These are phyloP conservation scores for Vanderwaltozyma yarrowii DNA, from an alignment of 805 yeast genomes.

Conservation along the genomic window DNA sequence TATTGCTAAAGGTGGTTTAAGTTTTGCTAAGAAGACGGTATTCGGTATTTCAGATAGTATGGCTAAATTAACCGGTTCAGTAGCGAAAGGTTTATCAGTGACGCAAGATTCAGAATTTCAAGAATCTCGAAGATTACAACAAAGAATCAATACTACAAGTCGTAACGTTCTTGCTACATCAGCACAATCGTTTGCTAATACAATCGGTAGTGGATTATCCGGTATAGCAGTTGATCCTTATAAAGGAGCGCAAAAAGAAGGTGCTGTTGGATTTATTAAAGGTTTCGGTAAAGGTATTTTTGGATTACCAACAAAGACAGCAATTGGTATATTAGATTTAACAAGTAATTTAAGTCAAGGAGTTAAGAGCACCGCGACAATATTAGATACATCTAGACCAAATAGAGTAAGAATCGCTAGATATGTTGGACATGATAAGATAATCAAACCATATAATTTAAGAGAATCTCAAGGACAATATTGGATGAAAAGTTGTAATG, in stretches of 20 bases:
- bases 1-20: constrained; percentile 88
- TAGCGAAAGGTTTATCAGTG: constrained; percentile 87
- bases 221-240: constrained; percentile 89
- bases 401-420: constrained; percentile 79
- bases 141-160: constrained; percentile 74
- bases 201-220: constrained; percentile 75
- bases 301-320: constrained; percentile 94
- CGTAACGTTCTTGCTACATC: constrained; percentile 76
- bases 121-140: constrained; percentile 62
- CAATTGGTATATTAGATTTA: constrained; percentile 86
- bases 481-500: constrained; percentile 77
- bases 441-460: constrained; percentile 64
- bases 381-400: constrained; percentile 67
- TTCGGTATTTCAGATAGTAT: constrained; percentile 92
- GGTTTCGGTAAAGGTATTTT: constrained; percentile 93
- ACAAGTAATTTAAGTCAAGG: constrained; percentile 93
- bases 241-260: constrained; percentile 81
- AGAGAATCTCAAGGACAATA: constrained; percentile 91
- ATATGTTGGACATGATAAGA: constrained; percentile 51
- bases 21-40: constrained; percentile 88
- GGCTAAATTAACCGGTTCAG: constrained; percentile 84
- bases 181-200: constrained; percentile 80
- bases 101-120: constrained; percentile 83
- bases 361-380: constrained; percentile 83
- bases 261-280: constrained; percentile 84